Evolutionary conservation across 2,329 filamentous ascomycete genomes (phyloP).

Genomic region (Fusarium succisae): DNA sequence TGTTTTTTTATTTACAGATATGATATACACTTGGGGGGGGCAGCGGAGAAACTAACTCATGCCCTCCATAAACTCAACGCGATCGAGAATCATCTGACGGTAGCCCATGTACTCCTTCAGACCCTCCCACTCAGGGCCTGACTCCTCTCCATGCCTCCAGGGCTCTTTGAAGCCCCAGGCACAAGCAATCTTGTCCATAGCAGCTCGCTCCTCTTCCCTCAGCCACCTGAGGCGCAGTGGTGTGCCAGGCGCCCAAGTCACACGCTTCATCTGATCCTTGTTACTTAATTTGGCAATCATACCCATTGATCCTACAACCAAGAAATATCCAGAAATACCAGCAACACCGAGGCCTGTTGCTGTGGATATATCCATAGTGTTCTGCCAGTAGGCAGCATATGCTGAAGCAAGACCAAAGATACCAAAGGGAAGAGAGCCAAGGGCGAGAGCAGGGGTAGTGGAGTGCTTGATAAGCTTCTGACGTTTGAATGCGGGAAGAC

Average conservation of each 20-base stretch:
- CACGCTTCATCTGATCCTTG: conserved; percentile 94
- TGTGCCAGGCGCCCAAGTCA: conserved; percentile 88
- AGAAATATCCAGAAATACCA: conserved; percentile 84
- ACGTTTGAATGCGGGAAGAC: conserved; percentile 71
- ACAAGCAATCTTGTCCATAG: conserved; percentile 84
- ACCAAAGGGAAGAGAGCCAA: conserved; percentile 70
- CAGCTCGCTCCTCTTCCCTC: conserved; percentile 87
- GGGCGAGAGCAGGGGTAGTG: conserved; percentile 66
- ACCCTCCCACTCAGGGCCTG: conserved; percentile 88
- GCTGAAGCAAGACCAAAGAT: conserved; percentile 74
- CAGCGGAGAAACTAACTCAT: conserved; percentile 63
- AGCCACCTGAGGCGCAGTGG: conserved; percentile 85
- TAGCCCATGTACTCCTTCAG: conserved; percentile 84
- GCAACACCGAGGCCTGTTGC: conserved; percentile 83
- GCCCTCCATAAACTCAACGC: conserved; percentile 89
- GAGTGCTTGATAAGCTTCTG: conserved; percentile 73
- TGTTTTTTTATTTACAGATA: conserved; percentile 31
- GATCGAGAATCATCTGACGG: conserved; percentile 90
- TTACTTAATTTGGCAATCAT: conserved; percentile 84
- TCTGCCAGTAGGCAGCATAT: conserved; percentile 57
- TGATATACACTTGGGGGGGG: conserved; percentile 30
- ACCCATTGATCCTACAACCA: conserved; percentile 82
- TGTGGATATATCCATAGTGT: conserved; percentile 78
- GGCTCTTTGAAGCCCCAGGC: conserved; percentile 92
- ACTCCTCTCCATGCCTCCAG: conserved; percentile 86